These are phyloP conservation scores for Echinosophora koreensis DNA, from an alignment of 306 rosid species.

Conservation along the genomic window DNA sequence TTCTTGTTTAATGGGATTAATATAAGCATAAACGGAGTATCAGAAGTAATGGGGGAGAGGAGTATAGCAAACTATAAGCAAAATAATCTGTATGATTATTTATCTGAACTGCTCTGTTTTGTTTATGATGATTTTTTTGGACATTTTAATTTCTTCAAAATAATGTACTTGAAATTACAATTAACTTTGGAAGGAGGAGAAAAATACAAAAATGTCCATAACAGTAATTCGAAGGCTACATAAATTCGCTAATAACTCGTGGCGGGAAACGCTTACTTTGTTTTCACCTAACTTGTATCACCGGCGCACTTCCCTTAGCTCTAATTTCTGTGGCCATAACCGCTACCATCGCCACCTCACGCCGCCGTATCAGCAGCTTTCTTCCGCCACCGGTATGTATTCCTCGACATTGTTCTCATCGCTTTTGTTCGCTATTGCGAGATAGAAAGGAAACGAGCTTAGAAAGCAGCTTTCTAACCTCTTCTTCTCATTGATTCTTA, in stretches of 20 bases:
- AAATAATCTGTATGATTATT: no score
- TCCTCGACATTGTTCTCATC: neutral
- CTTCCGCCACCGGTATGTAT: neutral
- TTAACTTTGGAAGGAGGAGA: no score
- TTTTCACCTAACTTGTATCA: neutral
- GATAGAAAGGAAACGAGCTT: slow-evolving; percentile 14
- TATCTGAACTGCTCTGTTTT: no score
- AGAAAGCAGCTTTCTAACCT: neutral
- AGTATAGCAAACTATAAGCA: no score
- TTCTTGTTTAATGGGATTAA: no score
- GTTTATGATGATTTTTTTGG: no score
- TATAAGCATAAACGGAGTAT: no score
- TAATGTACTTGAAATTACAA: no score
- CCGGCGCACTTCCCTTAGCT: neutral
- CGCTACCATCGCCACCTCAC: neutral
- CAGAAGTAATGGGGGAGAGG: no score
- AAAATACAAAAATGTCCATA: no score
- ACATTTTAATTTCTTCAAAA: no score
- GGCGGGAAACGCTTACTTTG: slow-evolving; percentile 37
- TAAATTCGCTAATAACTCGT: neutral
- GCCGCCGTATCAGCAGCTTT: neutral
- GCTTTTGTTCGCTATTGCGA: neutral
- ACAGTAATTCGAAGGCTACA: neutral
- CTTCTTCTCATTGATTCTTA: slow-evolving; percentile 18
- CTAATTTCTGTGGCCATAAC: slow-evolving; percentile 12